Evolutionary conservation across 225 moss, liverwort and hornwort genomes (phyloP).

Genomic region (Pleurozium schreberi): DNA sequence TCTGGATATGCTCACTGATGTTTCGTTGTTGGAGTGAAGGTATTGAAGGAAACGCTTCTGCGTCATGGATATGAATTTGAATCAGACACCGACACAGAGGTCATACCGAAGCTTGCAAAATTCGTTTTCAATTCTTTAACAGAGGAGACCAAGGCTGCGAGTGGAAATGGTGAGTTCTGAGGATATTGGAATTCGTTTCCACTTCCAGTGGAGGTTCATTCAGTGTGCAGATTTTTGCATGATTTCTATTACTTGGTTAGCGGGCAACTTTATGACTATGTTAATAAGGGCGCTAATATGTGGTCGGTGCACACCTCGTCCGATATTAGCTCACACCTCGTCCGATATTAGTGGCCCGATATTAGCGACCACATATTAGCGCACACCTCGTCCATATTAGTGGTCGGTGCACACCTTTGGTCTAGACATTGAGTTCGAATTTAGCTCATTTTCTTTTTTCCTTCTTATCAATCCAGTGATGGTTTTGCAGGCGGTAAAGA

Average conservation of each 20-base stretch:
- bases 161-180: conserved; percentile 17
- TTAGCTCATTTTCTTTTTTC: not conserved
- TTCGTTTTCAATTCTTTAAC: conserved; percentile 72
- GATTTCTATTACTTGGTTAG: not conserved
- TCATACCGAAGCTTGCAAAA: conserved; percentile 95
- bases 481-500: conserved; percentile 47
- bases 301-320: not conserved
- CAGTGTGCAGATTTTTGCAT: not conserved
- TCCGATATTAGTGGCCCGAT: too few relatives aligned
- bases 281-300: not conserved
- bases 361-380: too few relatives aligned
- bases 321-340: too few relatives aligned
- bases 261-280: not conserved
- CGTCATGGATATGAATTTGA: conserved; percentile 91
- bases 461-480: not conserved
- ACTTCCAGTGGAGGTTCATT: not conserved
- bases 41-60: conserved; percentile 84
- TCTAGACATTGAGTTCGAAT: not conserved
- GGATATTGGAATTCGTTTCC: not conserved
- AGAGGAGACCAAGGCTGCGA: conserved; percentile 47
- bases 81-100: conserved; percentile 98
- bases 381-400: too few relatives aligned
- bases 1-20: conserved; percentile 1
- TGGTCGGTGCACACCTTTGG: not conserved
- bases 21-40: conserved; percentile 45